Percentiles rank a stretch among this genome's conserved stretches.
These are phyloP conservation scores for Aspergillus melleus DNA, from an alignment of 2,329 filamentous ascomycete species.

Conservation along the genomic window DNA sequence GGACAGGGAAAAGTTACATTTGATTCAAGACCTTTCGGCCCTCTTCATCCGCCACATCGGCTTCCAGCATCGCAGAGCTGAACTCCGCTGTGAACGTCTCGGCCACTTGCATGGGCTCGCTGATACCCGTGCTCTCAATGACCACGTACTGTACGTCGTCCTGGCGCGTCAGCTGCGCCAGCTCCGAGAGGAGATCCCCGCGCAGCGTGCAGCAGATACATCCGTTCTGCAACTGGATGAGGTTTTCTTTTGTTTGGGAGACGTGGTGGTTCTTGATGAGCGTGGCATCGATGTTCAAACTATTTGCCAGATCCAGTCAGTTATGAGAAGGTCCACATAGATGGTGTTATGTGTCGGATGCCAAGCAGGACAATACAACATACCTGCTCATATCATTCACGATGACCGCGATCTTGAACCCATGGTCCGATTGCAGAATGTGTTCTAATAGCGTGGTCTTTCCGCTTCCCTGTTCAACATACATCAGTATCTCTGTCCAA, in stretches of 20 bases:
- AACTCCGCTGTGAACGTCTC: constrained; percentile 67
- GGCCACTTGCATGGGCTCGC: constrained; percentile 71
- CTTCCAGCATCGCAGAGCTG: constrained; percentile 49
- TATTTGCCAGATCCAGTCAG: constrained; percentile 22
- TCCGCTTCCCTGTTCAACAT: constrained; percentile 57
- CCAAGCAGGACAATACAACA: constrained; percentile 18
- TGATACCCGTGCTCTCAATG: constrained; percentile 71
- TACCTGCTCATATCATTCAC: constrained; percentile 70
- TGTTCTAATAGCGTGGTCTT: constrained; percentile 71
- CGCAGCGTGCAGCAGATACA: constrained; percentile 76
- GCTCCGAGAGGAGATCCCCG: constrained; percentile 68
- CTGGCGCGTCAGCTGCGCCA: constrained; percentile 63
- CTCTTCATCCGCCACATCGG: constrained; percentile 49
- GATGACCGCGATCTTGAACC: constrained; percentile 68
- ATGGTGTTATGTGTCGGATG: not conserved
- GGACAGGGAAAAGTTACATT: constrained; percentile 39
- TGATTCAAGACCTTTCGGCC: constrained; percentile 47
- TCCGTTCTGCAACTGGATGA: constrained; percentile 69
- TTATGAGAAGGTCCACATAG: not conserved
- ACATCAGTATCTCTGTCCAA: not conserved
- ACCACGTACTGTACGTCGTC: constrained; percentile 69
- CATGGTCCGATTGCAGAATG: constrained; percentile 66
- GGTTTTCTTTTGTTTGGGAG: constrained; percentile 61
- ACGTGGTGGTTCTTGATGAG: constrained; percentile 60
- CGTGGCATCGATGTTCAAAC: constrained; percentile 65